Evolutionary conservation across 2,329 filamentous ascomycete genomes (phyloP), one percentile per base, ranked within the genome.

Genomic region (Didymella glomerata): DNA sequence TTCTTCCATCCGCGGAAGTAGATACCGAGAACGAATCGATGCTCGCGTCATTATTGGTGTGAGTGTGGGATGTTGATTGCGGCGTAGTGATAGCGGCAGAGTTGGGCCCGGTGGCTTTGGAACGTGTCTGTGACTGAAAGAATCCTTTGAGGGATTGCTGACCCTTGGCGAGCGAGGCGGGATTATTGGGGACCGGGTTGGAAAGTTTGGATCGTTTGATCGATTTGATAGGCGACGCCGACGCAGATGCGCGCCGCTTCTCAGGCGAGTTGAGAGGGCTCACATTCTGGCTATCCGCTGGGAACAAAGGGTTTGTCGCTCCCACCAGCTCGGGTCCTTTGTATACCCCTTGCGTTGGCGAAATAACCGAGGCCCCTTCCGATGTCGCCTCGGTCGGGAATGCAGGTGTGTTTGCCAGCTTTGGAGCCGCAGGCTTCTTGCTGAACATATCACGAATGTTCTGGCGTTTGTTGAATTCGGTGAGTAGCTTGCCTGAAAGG

Each of bases 361-460:
- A 42, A 20, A 14, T 36, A 22, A 47, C 51, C 45, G 42, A 38
- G 28, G 60, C 52, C 36, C 51, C 28, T 51, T 45, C 18, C 9
- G 24, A 30, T 24, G 13, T 48, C 49, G 49, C 20, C 32, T 62
- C 50, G 22, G 14, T 22, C 4, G 38, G 52, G n/a, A 57, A 42
- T 38, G 36, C 30, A 20, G 52, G 49, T 32, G 53, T 22, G 48
- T 63, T 34, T 32, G 47, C 28, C 32, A 60, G 36, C 24, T 56
- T 67, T 2, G 59, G 36, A 13, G 53, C 34, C 46, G 59, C 62
- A 24, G 56, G 71, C 60, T 22, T 77, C 63, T 47, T 84, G 73
- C 66, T 85, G 73, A 98, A 97, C 95, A 99, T 98, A 71, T 96
- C 93, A 68, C 90, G 91, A 71, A 99, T 97, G 73, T 83, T 97